Base-by-base conservation (phyloP, 768 basidiomycete genomes). In the Favolaschia claudopus region DNA sequence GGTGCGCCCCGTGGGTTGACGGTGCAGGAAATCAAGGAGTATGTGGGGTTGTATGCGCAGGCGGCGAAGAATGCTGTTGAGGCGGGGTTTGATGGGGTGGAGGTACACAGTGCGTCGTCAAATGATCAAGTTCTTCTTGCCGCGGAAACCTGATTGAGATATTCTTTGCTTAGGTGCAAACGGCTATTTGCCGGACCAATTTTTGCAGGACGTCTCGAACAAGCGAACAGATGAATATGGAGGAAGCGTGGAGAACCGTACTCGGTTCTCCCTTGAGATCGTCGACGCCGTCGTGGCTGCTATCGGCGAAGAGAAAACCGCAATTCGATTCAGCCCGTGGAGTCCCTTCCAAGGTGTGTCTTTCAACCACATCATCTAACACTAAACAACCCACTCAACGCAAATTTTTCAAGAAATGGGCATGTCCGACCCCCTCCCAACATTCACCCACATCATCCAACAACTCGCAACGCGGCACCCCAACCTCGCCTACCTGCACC, bases 1-100 rank as follows among this genome's bases (percentile, higher is more conserved):
- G 12, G 2, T 15, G n/a, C 58, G 10, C 74, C 72, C 24, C 69
- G 68, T 5, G 69, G 77, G 1, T 63, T 82, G 27, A 78, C 72
- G 1, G 70, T 48, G 10, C 69, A 66, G 1, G 81, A 79, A 25
- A 79, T 82, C 55, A 64, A 62, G 36, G 76, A 78, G 32, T 74
- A 75, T 42, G 68, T 78, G 34, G 42, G 62, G 32, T 67, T 76
- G n/a, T 84, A 79, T 62, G 76, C 69, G 22, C 69, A 72, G 8
- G 81, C 80, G 0, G 79, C 84, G 13, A 67, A 68, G 19, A 76
- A 75, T 42, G 77, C 79, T 31, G 66, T 47, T 4, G 29, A 47
- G 7, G 82, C 85, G 31, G 85, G 82, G 7, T 86, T 86, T 55
- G 85, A 86, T 57, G 86, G 85, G 15, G 74, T 84, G 6, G 84